Conservation (phyloP, 2,329 filamentous ascomycete genomes). For the Hortaea werneckii region DNA sequence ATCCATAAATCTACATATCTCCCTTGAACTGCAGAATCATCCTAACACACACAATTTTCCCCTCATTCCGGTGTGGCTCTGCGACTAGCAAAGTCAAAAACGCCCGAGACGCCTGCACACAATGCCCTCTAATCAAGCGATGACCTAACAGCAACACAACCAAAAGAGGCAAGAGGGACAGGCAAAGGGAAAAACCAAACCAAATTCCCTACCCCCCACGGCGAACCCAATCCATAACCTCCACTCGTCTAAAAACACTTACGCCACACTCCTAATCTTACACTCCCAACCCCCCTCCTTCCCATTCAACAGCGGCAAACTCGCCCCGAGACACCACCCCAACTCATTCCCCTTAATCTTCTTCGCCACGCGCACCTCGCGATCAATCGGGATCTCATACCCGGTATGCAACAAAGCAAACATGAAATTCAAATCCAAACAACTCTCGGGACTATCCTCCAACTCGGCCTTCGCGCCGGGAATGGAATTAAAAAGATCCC, state of each 20-base stretch:
- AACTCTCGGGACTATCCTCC: conserved; percentile 73
- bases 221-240: background rate
- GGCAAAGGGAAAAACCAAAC: no score
- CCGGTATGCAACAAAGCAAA: conserved; percentile 83
- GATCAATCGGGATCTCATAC: conserved; percentile 94
- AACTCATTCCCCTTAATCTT: conserved; percentile 96
- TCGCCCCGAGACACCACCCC: conserved; percentile 95
- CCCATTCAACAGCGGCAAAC: conserved; percentile 30
- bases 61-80: no score
- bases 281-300: conserved; percentile 21
- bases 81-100: no score
- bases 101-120: no score
- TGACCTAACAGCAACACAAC: no score
- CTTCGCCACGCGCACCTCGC: conserved; percentile 97
- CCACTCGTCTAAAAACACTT: background rate
- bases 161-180: no score
- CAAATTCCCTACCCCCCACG: no score
- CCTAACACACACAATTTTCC: no score
- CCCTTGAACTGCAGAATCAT: no score
- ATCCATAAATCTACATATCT: no score
- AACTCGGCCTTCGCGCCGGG: conserved; percentile 73
- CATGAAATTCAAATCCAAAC: conserved; percentile 96
- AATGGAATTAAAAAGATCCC: conserved; percentile 71
- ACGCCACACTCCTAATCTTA: conserved; percentile 1
- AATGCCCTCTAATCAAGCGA: no score